Evolutionary conservation across 1,284 basidiomycete species (phyloP).

Genomic region (Puccinia sorghi): DNA sequence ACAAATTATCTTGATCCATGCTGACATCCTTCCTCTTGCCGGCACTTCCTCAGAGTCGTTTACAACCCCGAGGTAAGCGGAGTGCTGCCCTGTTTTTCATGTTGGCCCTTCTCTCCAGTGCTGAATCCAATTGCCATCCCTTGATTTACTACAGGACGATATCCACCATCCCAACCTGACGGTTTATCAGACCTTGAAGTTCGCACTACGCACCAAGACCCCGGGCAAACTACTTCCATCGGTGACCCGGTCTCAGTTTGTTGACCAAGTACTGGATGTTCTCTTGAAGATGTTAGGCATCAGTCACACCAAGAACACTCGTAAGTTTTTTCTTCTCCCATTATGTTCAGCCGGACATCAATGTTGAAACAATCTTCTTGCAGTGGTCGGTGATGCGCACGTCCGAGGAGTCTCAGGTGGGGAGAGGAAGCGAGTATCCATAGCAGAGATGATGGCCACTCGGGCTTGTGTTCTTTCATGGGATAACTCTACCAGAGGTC

Average conservation of each 20-base stretch:
- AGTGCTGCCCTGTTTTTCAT: background rate
- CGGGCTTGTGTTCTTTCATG: slow-evolving; percentile 62
- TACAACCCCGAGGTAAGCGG: slow-evolving; percentile 19
- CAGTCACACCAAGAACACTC: slow-evolving; percentile 61
- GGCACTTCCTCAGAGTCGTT: slow-evolving; percentile 51
- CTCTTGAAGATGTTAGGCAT: slow-evolving; percentile 63
- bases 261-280: slow-evolving; percentile 63
- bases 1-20: background rate
- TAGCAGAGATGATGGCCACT: slow-evolving; percentile 65
- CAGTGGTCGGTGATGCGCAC: slow-evolving; percentile 61
- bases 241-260: slow-evolving; percentile 61
- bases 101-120: background rate
- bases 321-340: background rate
- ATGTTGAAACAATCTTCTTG: slow-evolving; percentile 60
- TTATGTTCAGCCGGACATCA: background rate
- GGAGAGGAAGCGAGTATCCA: slow-evolving; percentile 65
- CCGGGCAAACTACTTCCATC: slow-evolving; percentile 63
- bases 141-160: slow-evolving; percentile 62
- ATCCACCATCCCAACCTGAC: slow-evolving; percentile 67
- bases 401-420: slow-evolving; percentile 67
- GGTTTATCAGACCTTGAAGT: slow-evolving; percentile 64
- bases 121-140: background rate
- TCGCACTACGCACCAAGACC: slow-evolving; percentile 64
- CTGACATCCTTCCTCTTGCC: background rate
- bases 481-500: slow-evolving; percentile 69